Evolutionary conservation across 257 asterid species (phyloP), one percentile per base, ranked within the genome.

Genomic region (Solanum medicagineum): DNA sequence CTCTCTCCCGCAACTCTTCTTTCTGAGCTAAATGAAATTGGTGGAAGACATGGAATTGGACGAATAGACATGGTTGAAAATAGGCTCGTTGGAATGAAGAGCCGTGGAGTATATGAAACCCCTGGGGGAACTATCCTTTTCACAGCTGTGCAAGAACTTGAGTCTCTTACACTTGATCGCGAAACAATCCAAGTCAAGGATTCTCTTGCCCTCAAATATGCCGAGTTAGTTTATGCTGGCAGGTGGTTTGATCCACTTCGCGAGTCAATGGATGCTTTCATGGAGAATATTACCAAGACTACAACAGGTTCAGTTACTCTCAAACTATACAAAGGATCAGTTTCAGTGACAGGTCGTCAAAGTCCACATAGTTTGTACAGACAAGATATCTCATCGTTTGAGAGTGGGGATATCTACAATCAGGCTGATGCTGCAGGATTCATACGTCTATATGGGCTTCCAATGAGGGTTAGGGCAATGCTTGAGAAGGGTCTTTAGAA

Each of bases 361-460:
- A 96, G 98, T 77, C 96, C 97, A 15, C 85, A 90, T 73, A 95
- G 97, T 80, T 88, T 96, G 24, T 96, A 96, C 91, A 87, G 98
- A 81, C 91, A 95, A 83, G 98, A 96, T 85, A 95, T 95, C 44
- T 95, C 98, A 6, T 96, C 99, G 0, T 96, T 96, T 29, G 99
- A 96, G 93, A 96, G 95, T 75, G 98, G 98, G 4, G 90, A 94
- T 8, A 93, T 93, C 65, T 96, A 94, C 88, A 85, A 96, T 87
- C 99, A 96, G 81, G 98, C 97, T 1, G 99, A 96, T 87, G 98
- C 98, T 40, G 99, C 98, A 24, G 98, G 99, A 24, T 96, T 96
- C 87, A 96, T 96, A 9, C 89, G 94, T 65, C 97, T 96, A 26
- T 96, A 93, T 44, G 98, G 99, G 17, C 87, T 96, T 87, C 99